Conservation (phyloP, 176 grass and related monocot species). For the Musa acuminata region DNA sequence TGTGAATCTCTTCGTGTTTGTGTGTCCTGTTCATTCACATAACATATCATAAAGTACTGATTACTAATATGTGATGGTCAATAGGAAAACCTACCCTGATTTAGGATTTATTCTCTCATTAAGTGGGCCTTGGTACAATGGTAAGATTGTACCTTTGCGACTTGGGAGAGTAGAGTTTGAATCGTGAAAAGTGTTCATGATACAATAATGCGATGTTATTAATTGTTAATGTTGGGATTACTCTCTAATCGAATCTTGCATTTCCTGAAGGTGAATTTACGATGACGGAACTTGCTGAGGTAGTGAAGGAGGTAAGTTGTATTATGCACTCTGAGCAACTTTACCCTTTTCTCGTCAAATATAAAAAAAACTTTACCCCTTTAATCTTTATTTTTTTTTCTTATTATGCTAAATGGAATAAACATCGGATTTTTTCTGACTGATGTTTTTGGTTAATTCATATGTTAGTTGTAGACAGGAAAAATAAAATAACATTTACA, state of each 20-base stretch:
- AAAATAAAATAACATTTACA: too few relatives aligned
- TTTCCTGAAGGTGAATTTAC: slow-evolving; percentile 75
- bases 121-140: neutral
- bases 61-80: too few relatives aligned
- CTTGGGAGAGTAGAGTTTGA: too few relatives aligned
- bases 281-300: slow-evolving; percentile 96
- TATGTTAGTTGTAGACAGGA: too few relatives aligned
- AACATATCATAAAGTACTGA: too few relatives aligned
- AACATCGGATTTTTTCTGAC: too few relatives aligned
- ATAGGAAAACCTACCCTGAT: too few relatives aligned
- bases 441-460: neutral
- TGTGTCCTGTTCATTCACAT: too few relatives aligned
- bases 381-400: too few relatives aligned
- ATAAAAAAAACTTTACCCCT: too few relatives aligned
- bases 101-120: neutral
- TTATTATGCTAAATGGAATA: neutral
- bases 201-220: neutral
- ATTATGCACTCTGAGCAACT: neutral
- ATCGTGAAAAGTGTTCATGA: neutral
- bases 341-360: neutral
- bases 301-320: slow-evolving; percentile 69
- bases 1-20: too few relatives aligned
- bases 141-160: too few relatives aligned
- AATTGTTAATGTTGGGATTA: neutral
- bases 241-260: neutral